Conservation (phyloP, 495 filamentous ascomycete genomes). For the Aspergillus cavernicola region DNA sequence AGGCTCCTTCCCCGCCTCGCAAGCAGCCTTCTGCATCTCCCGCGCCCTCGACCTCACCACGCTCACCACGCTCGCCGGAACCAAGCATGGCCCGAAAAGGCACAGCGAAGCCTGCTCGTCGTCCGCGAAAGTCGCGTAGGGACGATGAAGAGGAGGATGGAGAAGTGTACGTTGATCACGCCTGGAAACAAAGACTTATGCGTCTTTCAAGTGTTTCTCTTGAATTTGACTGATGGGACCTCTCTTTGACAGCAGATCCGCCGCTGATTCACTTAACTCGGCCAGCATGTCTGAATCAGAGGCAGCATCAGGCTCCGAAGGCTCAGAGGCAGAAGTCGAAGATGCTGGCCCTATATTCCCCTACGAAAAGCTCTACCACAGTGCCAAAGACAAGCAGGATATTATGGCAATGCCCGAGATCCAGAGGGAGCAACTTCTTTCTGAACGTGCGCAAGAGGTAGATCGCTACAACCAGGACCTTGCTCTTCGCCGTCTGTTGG, state of each 20-base stretch:
- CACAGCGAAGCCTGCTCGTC: constrained; percentile 40
- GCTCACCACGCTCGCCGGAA: constrained; percentile 21
- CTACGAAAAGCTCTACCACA: constrained; percentile 81
- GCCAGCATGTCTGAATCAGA: constrained; percentile 90
- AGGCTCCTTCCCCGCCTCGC: constrained; percentile 40
- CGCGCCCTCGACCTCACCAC: constrained; percentile 34
- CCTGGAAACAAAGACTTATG: no score
- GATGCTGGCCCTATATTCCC: constrained; percentile 72
- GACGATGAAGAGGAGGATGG: constrained; percentile 67
- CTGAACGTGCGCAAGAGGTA: constrained; percentile 77
- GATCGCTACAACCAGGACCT: constrained; percentile 78
- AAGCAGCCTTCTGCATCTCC: constrained; percentile 30
- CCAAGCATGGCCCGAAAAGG: constrained; percentile 46
- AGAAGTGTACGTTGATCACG: constrained; percentile 70
- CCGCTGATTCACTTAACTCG: constrained; percentile 68
- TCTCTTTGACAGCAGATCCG: constrained; percentile 45
- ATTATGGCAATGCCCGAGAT: constrained; percentile 89
- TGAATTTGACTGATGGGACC: background rate
- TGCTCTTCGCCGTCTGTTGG: constrained; percentile 75
- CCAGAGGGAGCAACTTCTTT: constrained; percentile 82
- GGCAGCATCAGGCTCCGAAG: constrained; percentile 62
- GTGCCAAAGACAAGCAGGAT: constrained; percentile 70
- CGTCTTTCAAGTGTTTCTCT: background rate
- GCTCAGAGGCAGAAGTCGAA: constrained; percentile 43
- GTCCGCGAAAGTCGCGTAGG: constrained; percentile 40